These are phyloP conservation scores for Trypanosoma conorhini DNA, from an alignment of 208 protist genomes.

Conservation along the genomic window DNA sequence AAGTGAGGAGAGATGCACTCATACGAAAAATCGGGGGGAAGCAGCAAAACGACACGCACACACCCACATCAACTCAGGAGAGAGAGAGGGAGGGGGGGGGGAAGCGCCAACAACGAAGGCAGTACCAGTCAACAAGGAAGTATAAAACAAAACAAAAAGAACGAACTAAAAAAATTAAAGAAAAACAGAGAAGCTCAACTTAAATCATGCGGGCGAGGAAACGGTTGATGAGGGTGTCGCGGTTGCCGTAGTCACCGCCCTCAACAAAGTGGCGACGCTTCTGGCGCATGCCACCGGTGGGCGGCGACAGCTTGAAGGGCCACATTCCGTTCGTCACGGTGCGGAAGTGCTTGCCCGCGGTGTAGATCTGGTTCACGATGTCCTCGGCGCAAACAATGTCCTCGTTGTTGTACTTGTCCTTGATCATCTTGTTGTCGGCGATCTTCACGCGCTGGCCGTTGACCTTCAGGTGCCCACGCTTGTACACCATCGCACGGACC, in stretches of 20 bases:
- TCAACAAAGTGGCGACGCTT: constrained; percentile 99
- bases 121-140: constrained; percentile 10
- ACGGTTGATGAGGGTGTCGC: constrained; percentile 99
- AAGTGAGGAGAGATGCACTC: constrained; percentile 10
- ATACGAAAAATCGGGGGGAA: not conserved
- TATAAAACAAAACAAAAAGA: constrained; percentile 25
- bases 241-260: constrained; percentile 99
- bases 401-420: constrained; percentile 93
- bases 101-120: not conserved
- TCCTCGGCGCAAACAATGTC: constrained; percentile 99
- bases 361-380: constrained; percentile 99
- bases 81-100: too few species aligned
- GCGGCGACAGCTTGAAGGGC: constrained; percentile 98
- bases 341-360: constrained; percentile 98
- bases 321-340: constrained; percentile 98
- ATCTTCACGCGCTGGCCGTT: constrained; percentile 98
- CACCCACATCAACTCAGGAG: too few species aligned
- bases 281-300: constrained; percentile 96
- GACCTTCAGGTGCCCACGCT: constrained; percentile 98
- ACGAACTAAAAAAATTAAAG: constrained; percentile 1
- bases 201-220: constrained; percentile 99
- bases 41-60: too few species aligned
- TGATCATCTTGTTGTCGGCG: constrained; percentile 96
- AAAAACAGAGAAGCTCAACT: not conserved
- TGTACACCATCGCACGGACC: constrained; percentile 98